Evolutionary conservation across 2,329 filamentous ascomycete genomes (phyloP).

Genomic region (Dactylonectria macrodidyma): DNA sequence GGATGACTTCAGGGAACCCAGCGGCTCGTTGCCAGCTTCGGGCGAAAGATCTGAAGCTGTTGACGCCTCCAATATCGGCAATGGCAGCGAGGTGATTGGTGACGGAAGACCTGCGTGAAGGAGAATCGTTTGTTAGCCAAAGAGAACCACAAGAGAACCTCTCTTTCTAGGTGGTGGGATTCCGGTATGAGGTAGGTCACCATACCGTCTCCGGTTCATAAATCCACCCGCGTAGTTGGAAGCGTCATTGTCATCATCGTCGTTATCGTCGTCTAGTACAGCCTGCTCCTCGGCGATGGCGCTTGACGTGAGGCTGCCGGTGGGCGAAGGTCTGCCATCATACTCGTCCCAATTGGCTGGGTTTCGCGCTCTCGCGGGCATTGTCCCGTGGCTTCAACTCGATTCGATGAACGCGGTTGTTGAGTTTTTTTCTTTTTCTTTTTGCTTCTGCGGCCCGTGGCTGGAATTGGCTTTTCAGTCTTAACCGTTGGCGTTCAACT

Average conservation of each 20-base stretch:
- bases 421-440: neutral
- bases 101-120: slow-evolving; percentile 67
- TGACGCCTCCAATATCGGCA: slow-evolving; percentile 87
- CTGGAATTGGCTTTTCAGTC: neutral
- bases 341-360: slow-evolving; percentile 64
- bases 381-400: slow-evolving; percentile 36
- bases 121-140: slow-evolving; percentile 23
- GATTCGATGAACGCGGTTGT: slow-evolving; percentile 6
- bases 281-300: slow-evolving; percentile 63
- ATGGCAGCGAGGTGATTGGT: slow-evolving; percentile 70
- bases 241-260: slow-evolving; percentile 46
- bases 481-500: slow-evolving; percentile 6
- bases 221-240: slow-evolving; percentile 40
- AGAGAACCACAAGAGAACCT: neutral
- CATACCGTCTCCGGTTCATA: slow-evolving; percentile 51
- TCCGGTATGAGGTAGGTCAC: neutral
- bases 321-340: slow-evolving; percentile 59
- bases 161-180: no score
- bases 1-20: slow-evolving; percentile 88
- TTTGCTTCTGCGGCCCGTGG: neutral
- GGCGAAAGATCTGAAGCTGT: slow-evolving; percentile 95
- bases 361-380: slow-evolving; percentile 53
- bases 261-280: slow-evolving; percentile 58
- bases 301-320: slow-evolving; percentile 59
- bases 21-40: slow-evolving; percentile 93